Base-by-base conservation (phyloP, 2,329 filamentous ascomycete genomes). In the Trichoderma aggressivum region DNA sequence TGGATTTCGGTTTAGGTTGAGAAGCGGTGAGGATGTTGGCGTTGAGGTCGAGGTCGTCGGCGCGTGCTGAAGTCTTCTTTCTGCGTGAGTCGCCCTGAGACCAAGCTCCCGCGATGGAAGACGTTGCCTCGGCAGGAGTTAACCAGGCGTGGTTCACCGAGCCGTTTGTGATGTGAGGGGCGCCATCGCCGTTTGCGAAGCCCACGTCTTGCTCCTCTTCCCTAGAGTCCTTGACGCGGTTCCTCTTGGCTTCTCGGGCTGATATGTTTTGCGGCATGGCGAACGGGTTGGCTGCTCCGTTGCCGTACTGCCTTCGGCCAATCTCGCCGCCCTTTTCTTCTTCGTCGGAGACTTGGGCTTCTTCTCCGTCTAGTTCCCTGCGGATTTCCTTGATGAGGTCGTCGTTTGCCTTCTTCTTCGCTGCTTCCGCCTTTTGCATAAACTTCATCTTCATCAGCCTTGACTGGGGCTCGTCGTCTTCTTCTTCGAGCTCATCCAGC, bases 401-500 rank as follows among this genome's bases (percentile, higher is more conserved):
- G 76, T 97, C 93, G 75, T 98, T 98, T 71, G 90, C 88, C 73
- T 91, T 89, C 80, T 91, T 94, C 76, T 90, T 89, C 47, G 90
- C 86, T 32, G 91, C 92, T 77, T 98, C 94, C 1, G 94, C 93
- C 75, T 91, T 94, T 76, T 91, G 90, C 96, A 99, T 98, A 79
- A 99, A 99, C 73, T 93, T 93, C 91, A 99, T 94, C 65, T 88
- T 87, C 81, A 93, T 90, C 7, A 99, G 83, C 75, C 89, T 91
- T 16, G 91, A 90, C 75, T 87, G 85, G 0, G 88, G 87, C 21
- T 79, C 84, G n/a, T 82, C 82, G 26, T 87, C 86, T 16, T 85
- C 82, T 10, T 82, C 78, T 39, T 84, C 82, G 11, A 84, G 81
- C 21, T 82, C 81, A 18, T 82, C 82, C 7, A 84, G 75, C 73